Evolutionary conservation across 2,329 filamentous ascomycete species (phyloP).

Genomic region (Erysiphe neolycopersici): DNA sequence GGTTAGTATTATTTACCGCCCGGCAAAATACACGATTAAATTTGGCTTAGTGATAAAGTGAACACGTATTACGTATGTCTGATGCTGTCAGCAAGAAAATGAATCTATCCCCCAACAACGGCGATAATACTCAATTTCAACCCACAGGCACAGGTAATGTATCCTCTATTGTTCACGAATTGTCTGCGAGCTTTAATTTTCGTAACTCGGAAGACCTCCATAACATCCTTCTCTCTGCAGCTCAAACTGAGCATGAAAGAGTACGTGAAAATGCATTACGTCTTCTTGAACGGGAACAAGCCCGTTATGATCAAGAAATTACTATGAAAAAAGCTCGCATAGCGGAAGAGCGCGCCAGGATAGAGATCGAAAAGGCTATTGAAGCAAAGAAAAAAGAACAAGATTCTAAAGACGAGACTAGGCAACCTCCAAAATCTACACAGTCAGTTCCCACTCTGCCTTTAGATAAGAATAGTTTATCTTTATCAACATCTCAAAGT

Average conservation of each 20-base stretch:
- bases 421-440: slow-evolving; percentile 9
- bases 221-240: slow-evolving; percentile 32
- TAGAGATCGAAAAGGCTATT: slow-evolving; percentile 21
- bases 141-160: too few relatives aligned
- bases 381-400: slow-evolving; percentile 17
- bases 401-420: slow-evolving; percentile 16
- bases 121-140: too few relatives aligned
- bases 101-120: background rate
- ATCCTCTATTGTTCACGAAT: background rate
- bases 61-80: background rate
- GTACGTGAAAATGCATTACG: slow-evolving; percentile 23
- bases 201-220: slow-evolving; percentile 8
- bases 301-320: slow-evolving; percentile 15
- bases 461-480: too few relatives aligned
- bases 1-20: background rate
- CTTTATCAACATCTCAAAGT: too few relatives aligned
- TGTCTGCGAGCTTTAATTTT: background rate
- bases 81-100: background rate
- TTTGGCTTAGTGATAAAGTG: too few relatives aligned
- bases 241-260: slow-evolving; percentile 37
- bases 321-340: background rate
- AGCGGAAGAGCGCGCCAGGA: slow-evolving; percentile 8
- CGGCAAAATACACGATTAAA: background rate
- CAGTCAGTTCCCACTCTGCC: background rate
- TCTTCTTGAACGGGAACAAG: background rate